Conservation (phyloP, 2,329 filamentous ascomycete genomes). For the Aspergillus terreus region DNA sequence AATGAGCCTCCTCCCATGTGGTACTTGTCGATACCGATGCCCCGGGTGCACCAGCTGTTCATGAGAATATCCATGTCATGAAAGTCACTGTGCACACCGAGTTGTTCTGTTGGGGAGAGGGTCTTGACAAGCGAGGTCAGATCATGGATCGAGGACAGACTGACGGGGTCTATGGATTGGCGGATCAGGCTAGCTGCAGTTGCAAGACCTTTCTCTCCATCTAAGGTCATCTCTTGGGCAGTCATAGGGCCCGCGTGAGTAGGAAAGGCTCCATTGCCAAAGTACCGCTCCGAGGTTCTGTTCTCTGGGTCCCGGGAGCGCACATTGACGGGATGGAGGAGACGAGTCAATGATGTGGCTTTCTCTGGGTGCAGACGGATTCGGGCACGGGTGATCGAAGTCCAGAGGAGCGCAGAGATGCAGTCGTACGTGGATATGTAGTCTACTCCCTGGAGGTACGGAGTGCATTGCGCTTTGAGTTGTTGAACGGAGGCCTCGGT, state of each 20-base stretch:
- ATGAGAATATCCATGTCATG: constrained; percentile 20
- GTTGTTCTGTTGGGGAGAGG: constrained; percentile 12
- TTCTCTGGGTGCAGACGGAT: constrained; percentile 14
- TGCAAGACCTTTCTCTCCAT: constrained; percentile 12
- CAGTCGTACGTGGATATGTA: constrained; percentile 25
- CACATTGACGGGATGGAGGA: constrained; percentile 19
- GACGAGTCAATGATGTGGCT: constrained; percentile 5
- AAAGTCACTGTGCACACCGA: constrained; percentile 15
- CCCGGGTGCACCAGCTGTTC: constrained; percentile 21
- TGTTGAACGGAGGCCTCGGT: constrained; percentile 11
- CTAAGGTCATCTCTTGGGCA: constrained; percentile 7
- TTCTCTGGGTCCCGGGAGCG: constrained; percentile 19
- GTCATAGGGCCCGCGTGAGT: constrained; percentile 13
- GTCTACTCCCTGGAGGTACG: constrained; percentile 9
- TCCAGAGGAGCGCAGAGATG: constrained; percentile 23
- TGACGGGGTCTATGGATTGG: constrained; percentile 14
- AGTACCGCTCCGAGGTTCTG: constrained; percentile 16
- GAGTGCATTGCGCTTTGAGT: constrained; percentile 13
- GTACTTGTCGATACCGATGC: constrained; percentile 14
- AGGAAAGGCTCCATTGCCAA: constrained; percentile 19
- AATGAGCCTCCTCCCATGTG: constrained; percentile 15
- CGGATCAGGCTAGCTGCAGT: constrained; percentile 16
- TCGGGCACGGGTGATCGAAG: constrained; percentile 19
- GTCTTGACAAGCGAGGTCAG: constrained; percentile 14
- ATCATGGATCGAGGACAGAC: constrained; percentile 10